Base-by-base conservation (phyloP, 140 eudicot genomes). In the Ambrosia hybrid region DNA sequence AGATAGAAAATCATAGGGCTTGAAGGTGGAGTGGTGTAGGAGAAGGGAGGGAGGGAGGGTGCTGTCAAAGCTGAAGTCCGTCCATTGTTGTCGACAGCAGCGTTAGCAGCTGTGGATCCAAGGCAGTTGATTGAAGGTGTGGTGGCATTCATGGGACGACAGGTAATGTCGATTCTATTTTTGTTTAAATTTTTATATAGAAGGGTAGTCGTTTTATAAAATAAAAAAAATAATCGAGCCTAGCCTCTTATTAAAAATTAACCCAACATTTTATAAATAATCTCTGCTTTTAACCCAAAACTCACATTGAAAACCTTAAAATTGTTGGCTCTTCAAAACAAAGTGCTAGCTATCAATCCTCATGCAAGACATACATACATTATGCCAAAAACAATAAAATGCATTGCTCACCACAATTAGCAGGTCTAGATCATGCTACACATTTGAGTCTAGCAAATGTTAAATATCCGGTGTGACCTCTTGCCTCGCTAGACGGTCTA, bases 381-480 rank as follows among this genome's bases (percentile, higher is more conserved):
- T 16, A 37, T 33, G 56, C 64, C 71, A 60, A 60, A 68, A 49
- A 68, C 39, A 66, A 10, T 10, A 12, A 66, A 26, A 9, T 21
- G n/a, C n/a, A n/a, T n/a, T 33, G 61, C 73, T 43, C 46, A 15
- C 43, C 45, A 48, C n/a, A 76, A 76, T 11, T n/a, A 61, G 68
- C 68, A 12, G 62, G 67, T 46, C 51, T 51, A 43, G 10, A 71
- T 84, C 72, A 80, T 43, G 68, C 53, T 21, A 76, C 56, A 85
- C 90, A 83, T 63, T 78, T 87, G 52, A 87, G 89, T 65, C 98
- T 85, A 66, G 98, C 98, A 78, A 93, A 93, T 51, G 98, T 90
- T 70, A 93, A 74, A 70, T 93, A 93, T 34, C 98, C 98, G 0
- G 98, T 90, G 76, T 90, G 98, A 51, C 97, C 98, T 81, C 81